Evolutionary conservation across 1,284 basidiomycete genomes (phyloP), one percentile per base, ranked within the genome.

Genomic region (Peniophora sp.): DNA sequence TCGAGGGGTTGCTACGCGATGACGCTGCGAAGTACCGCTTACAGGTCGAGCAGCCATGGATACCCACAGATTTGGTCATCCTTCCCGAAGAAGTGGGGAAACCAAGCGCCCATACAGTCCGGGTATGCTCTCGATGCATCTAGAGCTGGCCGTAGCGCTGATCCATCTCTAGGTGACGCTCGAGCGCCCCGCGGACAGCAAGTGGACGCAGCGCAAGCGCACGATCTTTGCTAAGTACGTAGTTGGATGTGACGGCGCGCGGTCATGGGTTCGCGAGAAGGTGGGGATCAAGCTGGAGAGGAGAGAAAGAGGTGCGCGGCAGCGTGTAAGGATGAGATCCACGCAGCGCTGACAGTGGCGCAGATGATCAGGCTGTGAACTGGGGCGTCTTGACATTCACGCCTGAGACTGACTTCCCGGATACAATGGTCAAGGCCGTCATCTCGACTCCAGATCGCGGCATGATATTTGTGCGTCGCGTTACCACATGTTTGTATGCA

Each of bases 181-280:
- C 44, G 17, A 49, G 36, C 19, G 27, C 2, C 23, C 35, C 2
- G 10, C 17, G 6, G 23, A 45, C 14, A 52, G 12, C 10, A 19
- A 12, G 14, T 47, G 6, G 20, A 52, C 16, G 20, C 23, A 17
- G 24, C 25, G 6, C 41, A 55, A 44, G 38, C 41, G 2, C 10
- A 45, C 23, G 6, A 45, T 57, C n/a, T 49, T 23, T 2, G 55
- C 55, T n/a, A 57, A 57, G 25, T 55, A 55, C 49, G 54, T 57
- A 2, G 23, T 57, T 14, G 55, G 55, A 16, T 54, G 53, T 20
- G 55, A 57, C 32, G 55, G 55, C 55, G 55, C 53, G 3, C 52
- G 52, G 32, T 57, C 55, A 14, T 57, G 55, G 55, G 53, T 57
- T 10, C 53, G 55, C 5, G 23, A 49, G 14, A 16, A 32, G 3